Conservation (phyloP, 371 early-diverging fungal species). For the Apophysomyces variabilis region DNA sequence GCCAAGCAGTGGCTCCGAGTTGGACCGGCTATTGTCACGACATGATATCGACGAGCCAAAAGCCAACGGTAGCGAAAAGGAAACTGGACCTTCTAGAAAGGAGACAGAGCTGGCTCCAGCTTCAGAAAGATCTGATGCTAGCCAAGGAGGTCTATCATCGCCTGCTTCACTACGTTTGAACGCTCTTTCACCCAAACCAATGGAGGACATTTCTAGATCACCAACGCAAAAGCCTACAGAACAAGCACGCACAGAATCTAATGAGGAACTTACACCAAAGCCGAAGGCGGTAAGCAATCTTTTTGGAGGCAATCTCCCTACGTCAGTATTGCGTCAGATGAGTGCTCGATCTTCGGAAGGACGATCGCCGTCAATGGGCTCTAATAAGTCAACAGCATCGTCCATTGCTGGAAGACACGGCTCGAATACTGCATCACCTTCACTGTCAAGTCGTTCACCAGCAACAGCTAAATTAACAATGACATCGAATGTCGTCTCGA, state of each 20-base stretch:
- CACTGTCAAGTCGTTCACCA: conserved; percentile 25
- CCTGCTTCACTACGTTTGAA: neutral
- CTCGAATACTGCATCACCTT: conserved; percentile 17
- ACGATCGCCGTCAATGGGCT: conserved; percentile 38
- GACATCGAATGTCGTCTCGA: neutral
- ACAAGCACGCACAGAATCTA: neutral
- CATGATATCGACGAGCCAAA: conserved; percentile 15
- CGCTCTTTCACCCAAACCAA: conserved; percentile 9
- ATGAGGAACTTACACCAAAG: conserved; percentile 10
- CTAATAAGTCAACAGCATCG: conserved; percentile 24
- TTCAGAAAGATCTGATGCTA: neutral
- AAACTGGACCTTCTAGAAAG: neutral
- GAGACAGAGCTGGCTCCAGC: neutral
- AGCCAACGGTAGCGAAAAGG: neutral
- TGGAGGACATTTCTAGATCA: neutral
- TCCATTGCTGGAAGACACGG: conserved; percentile 9
- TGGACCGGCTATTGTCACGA: neutral
- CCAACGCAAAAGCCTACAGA: conserved; percentile 11
- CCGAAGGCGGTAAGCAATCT: conserved; percentile 43
- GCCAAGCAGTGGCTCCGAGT: neutral
- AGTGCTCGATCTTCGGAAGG: conserved; percentile 57
- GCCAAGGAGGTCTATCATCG: conserved; percentile 13
- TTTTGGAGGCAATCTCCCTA: conserved; percentile 68
- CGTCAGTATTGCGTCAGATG: conserved; percentile 69
- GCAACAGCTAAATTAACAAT: conserved; percentile 16